A percentile compares a stretch with the other conserved stretches of the same genome.
phyloP scores from a whole-genome alignment of 805 yeast species.

The Candida sithepensis region DNA sequence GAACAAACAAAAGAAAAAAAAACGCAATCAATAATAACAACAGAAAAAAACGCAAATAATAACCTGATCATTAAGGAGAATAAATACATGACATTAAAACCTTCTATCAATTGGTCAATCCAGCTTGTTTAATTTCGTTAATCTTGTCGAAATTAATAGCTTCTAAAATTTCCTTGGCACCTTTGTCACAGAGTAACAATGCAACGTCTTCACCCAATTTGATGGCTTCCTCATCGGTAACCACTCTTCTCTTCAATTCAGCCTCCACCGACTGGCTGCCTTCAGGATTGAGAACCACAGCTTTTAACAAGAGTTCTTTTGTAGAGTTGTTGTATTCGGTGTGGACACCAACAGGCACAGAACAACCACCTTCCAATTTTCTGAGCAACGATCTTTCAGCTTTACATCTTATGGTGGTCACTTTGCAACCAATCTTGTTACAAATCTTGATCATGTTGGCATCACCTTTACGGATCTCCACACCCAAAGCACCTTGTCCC shows the following conservation, averaged over 20 bases:
- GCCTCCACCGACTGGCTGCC: slow-evolving; percentile 71
- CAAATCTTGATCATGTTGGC: slow-evolving; percentile 54
- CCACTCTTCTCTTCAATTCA: slow-evolving; percentile 35
- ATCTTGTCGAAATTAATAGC: slow-evolving; percentile 71
- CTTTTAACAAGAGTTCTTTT: slow-evolving; percentile 50
- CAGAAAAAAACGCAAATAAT: neutral
- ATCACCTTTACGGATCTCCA: slow-evolving; percentile 80
- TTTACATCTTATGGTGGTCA: slow-evolving; percentile 69
- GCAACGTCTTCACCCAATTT: slow-evolving; percentile 71
- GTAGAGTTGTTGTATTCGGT: slow-evolving; percentile 44
- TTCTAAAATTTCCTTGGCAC: slow-evolving; percentile 82
- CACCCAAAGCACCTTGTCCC: slow-evolving; percentile 97
- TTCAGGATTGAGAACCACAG: slow-evolving; percentile 80
- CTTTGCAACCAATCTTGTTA: slow-evolving; percentile 57
- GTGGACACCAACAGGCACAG: slow-evolving; percentile 93
- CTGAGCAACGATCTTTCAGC: slow-evolving; percentile 89
- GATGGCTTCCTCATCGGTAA: slow-evolving; percentile 56
- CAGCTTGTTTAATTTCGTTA: slow-evolving; percentile 37
- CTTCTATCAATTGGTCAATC: slow-evolving; percentile 19
- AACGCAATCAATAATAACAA: neutral
- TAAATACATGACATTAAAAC: neutral
- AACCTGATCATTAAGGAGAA: neutral
- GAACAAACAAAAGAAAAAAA: neutral
- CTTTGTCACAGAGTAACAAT: slow-evolving; percentile 57
- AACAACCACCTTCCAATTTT: slow-evolving; percentile 93